A percentile compares a stretch with the other conserved stretches of the same genome.
phyloP scores from a whole-genome alignment of 768 basidiomycete species.

The Pleurotus djamor region DNA sequence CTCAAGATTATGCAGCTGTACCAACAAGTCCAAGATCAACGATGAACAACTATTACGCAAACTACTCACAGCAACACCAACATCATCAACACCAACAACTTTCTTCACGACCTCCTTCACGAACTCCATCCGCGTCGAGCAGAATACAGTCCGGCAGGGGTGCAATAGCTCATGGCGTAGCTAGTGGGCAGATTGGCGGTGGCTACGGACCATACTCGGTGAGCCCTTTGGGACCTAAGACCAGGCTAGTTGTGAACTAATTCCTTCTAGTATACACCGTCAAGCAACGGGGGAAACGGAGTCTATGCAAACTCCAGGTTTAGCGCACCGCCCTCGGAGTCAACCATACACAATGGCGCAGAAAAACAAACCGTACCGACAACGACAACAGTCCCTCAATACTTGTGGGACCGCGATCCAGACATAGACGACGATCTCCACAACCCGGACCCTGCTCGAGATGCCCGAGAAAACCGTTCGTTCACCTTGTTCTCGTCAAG shows the following conservation, averaged over 20 bases:
- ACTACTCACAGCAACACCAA: constrained; percentile 22
- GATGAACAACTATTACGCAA: constrained; percentile 16
- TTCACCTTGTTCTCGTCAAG: constrained; percentile 78
- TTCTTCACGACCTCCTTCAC: constrained; percentile 16
- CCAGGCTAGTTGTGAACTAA: constrained; percentile 11
- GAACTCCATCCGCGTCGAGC: constrained; percentile 21
- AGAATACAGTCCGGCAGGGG: constrained; percentile 37
- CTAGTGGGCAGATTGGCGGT: constrained; percentile 73
- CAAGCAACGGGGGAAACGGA: constrained; percentile 37
- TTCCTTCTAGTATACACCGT: constrained; percentile 53
- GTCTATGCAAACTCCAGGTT: constrained; percentile 53
- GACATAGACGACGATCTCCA: constrained; percentile 91
- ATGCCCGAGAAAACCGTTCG: constrained; percentile 52
- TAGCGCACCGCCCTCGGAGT: constrained; percentile 47
- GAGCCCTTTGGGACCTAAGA: constrained; percentile 20
- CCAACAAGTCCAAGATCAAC: constrained; percentile 56
- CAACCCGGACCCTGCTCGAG: constrained; percentile 79
- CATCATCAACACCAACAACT: neutral
- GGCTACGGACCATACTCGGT: constrained; percentile 91
- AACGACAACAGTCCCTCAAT: constrained; percentile 65
- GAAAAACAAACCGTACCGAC: constrained; percentile 26
- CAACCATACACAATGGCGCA: constrained; percentile 20
- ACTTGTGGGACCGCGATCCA: constrained; percentile 78
- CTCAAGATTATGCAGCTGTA: constrained; percentile 63
- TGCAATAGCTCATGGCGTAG: constrained; percentile 75